Conservation (phyloP, 1,284 basidiomycete genomes). For the Pseudozyma hubeiensis region DNA sequence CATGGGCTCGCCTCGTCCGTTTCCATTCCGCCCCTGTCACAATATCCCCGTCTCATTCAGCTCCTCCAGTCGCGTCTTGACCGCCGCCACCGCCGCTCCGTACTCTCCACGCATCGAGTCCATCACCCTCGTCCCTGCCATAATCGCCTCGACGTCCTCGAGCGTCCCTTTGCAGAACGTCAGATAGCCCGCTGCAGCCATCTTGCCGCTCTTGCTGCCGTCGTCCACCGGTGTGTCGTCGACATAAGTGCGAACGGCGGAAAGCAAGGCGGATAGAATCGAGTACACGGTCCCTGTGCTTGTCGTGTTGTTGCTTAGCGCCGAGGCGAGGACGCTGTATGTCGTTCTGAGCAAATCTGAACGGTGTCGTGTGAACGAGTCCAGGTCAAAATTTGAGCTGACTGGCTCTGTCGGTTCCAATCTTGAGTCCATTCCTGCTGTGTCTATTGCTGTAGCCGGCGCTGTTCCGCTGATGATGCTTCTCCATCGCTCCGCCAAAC, state of each 20-base stretch:
- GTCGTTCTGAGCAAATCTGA: slow-evolving; percentile 8
- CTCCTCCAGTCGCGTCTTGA: neutral
- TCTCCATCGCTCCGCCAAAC: slow-evolving; percentile 9
- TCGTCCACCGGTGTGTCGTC: slow-evolving; percentile 32
- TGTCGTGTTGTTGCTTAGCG: slow-evolving; percentile 3
- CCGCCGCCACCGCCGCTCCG: neutral
- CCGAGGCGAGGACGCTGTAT: slow-evolving; percentile 9
- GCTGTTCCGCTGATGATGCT: neutral
- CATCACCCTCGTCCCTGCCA: slow-evolving; percentile 7
- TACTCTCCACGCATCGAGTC: neutral
- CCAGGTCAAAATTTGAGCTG: slow-evolving; percentile 11
- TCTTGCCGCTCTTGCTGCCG: neutral
- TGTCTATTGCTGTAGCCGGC: neutral
- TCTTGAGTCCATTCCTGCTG: neutral
- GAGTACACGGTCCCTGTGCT: slow-evolving; percentile 27
- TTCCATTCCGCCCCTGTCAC: too few species aligned
- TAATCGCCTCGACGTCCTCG: slow-evolving; percentile 4
- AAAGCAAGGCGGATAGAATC: slow-evolving; percentile 41
- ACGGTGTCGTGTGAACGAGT: slow-evolving; percentile 12
- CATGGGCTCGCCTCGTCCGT: too few species aligned
- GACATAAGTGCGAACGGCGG: slow-evolving; percentile 31
- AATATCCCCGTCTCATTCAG: neutral
- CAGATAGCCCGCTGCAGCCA: slow-evolving; percentile 6
- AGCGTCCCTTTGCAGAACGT: slow-evolving; percentile 17
- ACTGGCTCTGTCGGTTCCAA: neutral